Percentiles rank a stretch among this genome's conserved stretches.
Evolutionary conservation across 2,329 filamentous ascomycete species (phyloP).

Genomic region (Harringtonia lauricola): DNA sequence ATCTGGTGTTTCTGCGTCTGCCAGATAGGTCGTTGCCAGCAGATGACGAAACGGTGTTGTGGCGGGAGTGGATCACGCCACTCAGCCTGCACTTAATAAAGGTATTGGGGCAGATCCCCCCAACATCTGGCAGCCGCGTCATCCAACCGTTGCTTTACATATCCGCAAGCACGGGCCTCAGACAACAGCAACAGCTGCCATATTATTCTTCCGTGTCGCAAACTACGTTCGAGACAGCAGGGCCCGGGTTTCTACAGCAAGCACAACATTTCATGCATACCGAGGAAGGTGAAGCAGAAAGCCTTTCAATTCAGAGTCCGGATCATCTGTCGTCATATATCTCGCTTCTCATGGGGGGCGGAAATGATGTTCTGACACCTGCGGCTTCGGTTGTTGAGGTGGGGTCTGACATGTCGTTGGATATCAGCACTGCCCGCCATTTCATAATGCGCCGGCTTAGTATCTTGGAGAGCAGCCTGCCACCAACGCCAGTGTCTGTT

Average conservation of each 20-base stretch:
- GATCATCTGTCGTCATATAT: conserved; percentile 4
- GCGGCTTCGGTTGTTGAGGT: background rate
- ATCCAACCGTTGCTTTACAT: conserved; percentile 12
- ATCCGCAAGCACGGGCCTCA: conserved; percentile 10
- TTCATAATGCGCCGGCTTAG: conserved; percentile 24
- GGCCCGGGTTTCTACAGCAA: background rate
- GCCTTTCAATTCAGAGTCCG: background rate
- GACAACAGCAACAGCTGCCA: background rate
- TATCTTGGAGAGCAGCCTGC: conserved; percentile 26
- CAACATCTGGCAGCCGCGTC: conserved; percentile 9
- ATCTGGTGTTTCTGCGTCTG: conserved; percentile 7
- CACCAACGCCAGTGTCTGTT: conserved; percentile 25
- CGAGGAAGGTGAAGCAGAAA: background rate
- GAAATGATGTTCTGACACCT: background rate
- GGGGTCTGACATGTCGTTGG: background rate
- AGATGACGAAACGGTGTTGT: conserved; percentile 2
- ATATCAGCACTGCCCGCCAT: conserved; percentile 23
- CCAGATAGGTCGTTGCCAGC: background rate
- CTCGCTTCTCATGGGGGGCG: background rate
- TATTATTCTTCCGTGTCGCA: background rate
- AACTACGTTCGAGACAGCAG: background rate
- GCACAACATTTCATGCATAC: background rate
- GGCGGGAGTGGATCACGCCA: conserved; percentile 8
- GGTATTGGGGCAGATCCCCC: conserved; percentile 7
- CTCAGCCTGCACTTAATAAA: conserved; percentile 8